Conservation (phyloP, 2,329 filamentous ascomycete species). For the Amylocarpus encephaloides region DNA sequence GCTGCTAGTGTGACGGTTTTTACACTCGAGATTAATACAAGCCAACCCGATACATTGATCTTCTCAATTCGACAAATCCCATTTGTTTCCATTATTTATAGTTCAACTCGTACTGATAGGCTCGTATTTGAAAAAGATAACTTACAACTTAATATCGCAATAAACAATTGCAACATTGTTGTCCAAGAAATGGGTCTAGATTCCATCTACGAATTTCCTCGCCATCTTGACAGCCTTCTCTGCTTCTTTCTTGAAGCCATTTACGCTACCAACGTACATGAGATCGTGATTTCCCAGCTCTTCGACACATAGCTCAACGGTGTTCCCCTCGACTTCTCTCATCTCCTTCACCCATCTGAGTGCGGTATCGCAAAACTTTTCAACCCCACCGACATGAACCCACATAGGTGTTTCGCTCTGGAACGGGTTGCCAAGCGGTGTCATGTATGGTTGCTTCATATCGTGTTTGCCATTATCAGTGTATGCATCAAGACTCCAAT, state of each 20-base stretch:
- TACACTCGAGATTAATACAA: too few relatives aligned
- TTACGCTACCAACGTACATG: slow-evolving; percentile 33
- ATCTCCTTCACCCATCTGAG: slow-evolving; percentile 18
- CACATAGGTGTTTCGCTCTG: slow-evolving; percentile 30
- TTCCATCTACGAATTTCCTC: background rate
- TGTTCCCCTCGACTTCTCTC: slow-evolving; percentile 34
- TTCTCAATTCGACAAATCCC: too few relatives aligned
- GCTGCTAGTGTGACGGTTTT: too few relatives aligned
- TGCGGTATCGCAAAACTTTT: background rate
- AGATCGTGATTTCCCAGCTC: slow-evolving; percentile 41
- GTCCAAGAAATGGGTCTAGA: too few relatives aligned
- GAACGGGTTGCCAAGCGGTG: background rate
- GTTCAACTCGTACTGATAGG: too few relatives aligned
- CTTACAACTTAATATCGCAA: too few relatives aligned
- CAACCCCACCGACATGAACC: slow-evolving; percentile 25
- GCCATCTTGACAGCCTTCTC: slow-evolving; percentile 11
- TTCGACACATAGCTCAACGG: slow-evolving; percentile 37
- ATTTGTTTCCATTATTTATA: too few relatives aligned
- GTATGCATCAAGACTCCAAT: slow-evolving; percentile 35
- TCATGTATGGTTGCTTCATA: background rate
- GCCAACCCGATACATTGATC: too few relatives aligned
- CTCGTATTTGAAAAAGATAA: too few relatives aligned
- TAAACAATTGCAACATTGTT: too few relatives aligned
- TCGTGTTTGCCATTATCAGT: background rate
- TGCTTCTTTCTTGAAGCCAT: slow-evolving; percentile 39